Conservation (phyloP, 2,329 filamentous ascomycete species). For the Colletotrichum kahawae region DNA sequence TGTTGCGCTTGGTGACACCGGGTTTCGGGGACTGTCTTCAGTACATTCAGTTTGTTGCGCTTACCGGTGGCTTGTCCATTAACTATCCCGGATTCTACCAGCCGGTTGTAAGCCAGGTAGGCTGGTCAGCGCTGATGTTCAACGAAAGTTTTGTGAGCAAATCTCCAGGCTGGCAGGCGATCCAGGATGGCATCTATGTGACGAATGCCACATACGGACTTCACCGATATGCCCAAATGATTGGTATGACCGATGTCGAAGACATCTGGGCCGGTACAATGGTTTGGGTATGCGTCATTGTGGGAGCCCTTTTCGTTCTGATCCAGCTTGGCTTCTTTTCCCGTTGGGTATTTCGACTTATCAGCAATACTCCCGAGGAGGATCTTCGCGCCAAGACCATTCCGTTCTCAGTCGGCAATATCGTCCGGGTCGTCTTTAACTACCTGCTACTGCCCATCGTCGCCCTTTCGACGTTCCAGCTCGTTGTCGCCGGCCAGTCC, state of each 20-base stretch:
- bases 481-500: constrained; percentile 75
- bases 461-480: constrained; percentile 86
- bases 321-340: constrained; percentile 78
- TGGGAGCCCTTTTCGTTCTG: constrained; percentile 69
- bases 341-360: constrained; percentile 76
- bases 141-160: constrained; percentile 85
- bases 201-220: constrained; percentile 81
- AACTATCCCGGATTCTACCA: constrained; percentile 95
- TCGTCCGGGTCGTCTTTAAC: constrained; percentile 88
- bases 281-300: constrained; percentile 83
- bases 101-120: constrained; percentile 83
- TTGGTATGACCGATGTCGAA: constrained; percentile 75
- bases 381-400: constrained; percentile 91
- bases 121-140: constrained; percentile 92
- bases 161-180: constrained; percentile 66
- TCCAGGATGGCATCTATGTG: constrained; percentile 87
- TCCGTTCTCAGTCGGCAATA: constrained; percentile 81
- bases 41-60: constrained; percentile 90
- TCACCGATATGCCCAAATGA: constrained; percentile 77
- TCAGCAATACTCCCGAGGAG: constrained; percentile 78
- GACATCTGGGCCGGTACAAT: constrained; percentile 97
- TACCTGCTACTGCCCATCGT: constrained; percentile 90
- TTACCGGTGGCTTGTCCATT: constrained; percentile 86
- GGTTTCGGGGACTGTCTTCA: constrained; percentile 97
- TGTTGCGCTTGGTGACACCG: constrained; percentile 89